Percentiles rank a stretch among this genome's conserved stretches.
phyloP scores from a whole-genome alignment of 805 yeast genomes.

The Nakazawaea laoshanensis region DNA sequence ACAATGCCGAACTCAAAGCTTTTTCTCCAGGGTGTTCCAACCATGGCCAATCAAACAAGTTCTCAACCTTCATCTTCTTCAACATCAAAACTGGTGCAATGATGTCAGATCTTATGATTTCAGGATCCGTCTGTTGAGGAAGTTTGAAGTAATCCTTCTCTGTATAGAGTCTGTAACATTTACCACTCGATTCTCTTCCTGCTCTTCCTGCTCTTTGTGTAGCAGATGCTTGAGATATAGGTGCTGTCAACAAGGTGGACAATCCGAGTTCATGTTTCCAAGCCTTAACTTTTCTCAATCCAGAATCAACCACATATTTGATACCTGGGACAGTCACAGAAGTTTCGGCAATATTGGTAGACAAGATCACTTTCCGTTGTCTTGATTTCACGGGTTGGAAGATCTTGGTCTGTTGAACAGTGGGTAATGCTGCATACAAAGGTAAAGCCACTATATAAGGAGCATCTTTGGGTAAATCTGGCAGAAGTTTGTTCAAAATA shows the following conservation, averaged over 20 bases:
- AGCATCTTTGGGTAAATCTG: conserved; percentile 61
- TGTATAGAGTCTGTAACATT: conserved; percentile 75
- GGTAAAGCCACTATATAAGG: conserved; percentile 76
- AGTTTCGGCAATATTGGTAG: conserved; percentile 97
- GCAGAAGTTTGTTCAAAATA: conserved; percentile 50
- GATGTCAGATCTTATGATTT: conserved; percentile 80
- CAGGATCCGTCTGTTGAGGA: conserved; percentile 84
- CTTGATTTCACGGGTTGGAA: conserved; percentile 57
- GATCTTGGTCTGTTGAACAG: conserved; percentile 73
- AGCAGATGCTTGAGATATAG: conserved; percentile 91
- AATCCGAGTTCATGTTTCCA: conserved; percentile 92
- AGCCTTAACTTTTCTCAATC: conserved; percentile 85
- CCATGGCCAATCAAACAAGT: conserved; percentile 87
- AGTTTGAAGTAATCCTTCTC: conserved; percentile 60
- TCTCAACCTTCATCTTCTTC: conserved; percentile 75
- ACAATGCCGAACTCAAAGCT: conserved; percentile 66
- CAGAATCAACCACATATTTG: conserved; percentile 86
- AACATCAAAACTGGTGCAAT: conserved; percentile 78
- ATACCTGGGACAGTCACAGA: conserved; percentile 95
- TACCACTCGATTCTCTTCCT: conserved; percentile 95
- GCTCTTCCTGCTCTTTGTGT: conserved; percentile 97
- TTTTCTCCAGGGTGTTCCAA: conserved; percentile 82
- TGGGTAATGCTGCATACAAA: conserved; percentile 89
- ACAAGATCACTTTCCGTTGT: conserved; percentile 76
- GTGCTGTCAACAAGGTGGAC: conserved; percentile 86